A percentile compares a stretch with the other conserved stretches of the same genome.
phyloP scores from a whole-genome alignment of 768 basidiomycete species.

The Hemileccinum impolitum region DNA sequence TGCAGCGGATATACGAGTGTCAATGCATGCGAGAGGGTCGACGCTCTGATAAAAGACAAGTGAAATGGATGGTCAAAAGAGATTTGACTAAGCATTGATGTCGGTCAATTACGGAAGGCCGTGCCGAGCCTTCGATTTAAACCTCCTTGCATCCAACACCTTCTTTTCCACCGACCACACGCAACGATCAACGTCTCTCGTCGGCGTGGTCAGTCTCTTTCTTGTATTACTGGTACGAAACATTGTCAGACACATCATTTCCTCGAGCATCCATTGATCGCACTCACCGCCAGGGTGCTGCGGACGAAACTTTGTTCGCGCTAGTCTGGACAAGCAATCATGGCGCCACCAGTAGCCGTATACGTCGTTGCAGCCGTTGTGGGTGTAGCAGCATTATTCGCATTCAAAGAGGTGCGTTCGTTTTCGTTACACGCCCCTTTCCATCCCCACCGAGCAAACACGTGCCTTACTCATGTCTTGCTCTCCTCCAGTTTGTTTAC shows the following conservation, averaged over 20 bases:
- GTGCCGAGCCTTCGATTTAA: neutral
- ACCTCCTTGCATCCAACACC: conserved; percentile 2
- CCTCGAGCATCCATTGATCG: neutral
- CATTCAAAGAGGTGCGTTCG: conserved; percentile 55
- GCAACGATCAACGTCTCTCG: too few species aligned
- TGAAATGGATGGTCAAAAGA: too few species aligned
- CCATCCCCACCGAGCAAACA: conserved; percentile 11
- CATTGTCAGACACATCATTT: neutral
- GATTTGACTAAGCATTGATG: too few species aligned
- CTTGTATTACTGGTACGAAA: neutral
- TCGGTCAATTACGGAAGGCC: conserved; percentile 8
- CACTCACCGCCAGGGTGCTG: conserved; percentile 8
- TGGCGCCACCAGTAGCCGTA: conserved; percentile 37
- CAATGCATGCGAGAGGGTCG: too few species aligned
- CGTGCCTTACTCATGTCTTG: conserved; percentile 17
- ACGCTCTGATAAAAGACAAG: too few species aligned
- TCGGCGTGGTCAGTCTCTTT: too few species aligned
- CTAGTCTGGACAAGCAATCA: conserved; percentile 7
- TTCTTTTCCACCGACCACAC: neutral
- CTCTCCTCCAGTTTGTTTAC: conserved; percentile 52
- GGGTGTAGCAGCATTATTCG: conserved; percentile 47
- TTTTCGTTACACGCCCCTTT: neutral
- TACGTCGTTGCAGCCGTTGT: conserved; percentile 51
- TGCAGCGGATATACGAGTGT: too few species aligned
- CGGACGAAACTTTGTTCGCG: conserved; percentile 8